phyloP scores from a whole-genome alignment of 805 yeast species.

The Candida maesae region DNA sequence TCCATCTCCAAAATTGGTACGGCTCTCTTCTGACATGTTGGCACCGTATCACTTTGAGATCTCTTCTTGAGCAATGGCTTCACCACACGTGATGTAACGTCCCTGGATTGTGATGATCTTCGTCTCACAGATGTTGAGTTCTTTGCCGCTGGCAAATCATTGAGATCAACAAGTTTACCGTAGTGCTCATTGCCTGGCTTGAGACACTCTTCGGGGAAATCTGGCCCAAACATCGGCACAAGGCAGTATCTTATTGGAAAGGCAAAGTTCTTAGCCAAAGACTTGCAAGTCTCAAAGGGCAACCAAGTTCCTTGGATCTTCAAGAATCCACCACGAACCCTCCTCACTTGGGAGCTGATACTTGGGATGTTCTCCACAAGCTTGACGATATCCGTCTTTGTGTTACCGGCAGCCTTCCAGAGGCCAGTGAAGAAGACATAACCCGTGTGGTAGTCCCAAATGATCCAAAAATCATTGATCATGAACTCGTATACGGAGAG shows the following conservation, averaged over 20 bases:
- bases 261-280: slow-evolving; percentile 71
- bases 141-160: slow-evolving; percentile 9
- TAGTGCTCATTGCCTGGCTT: slow-evolving; percentile 22
- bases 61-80: slow-evolving; percentile 15
- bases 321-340: slow-evolving; percentile 86
- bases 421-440: slow-evolving; percentile 21
- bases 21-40: background rate
- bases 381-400: slow-evolving; percentile 75
- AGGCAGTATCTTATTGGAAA: slow-evolving; percentile 71
- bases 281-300: slow-evolving; percentile 63
- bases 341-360: slow-evolving; percentile 34
- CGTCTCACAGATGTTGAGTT: slow-evolving; percentile 3
- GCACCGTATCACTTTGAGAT: slow-evolving; percentile 21
- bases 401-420: slow-evolving; percentile 39
- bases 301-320: slow-evolving; percentile 96
- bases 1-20: slow-evolving; percentile 24
- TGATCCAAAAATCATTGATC: slow-evolving; percentile 66
- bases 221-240: slow-evolving; percentile 75
- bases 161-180: slow-evolving; percentile 22
- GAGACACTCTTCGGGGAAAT: slow-evolving; percentile 42
- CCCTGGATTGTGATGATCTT: slow-evolving; percentile 2
- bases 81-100: background rate
- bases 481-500: slow-evolving; percentile 70
- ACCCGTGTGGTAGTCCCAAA: slow-evolving; percentile 30
- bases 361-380: slow-evolving; percentile 38